Evolutionary conservation across 768 basidiomycete species (phyloP).

Genomic region (Trametes maxima): DNA sequence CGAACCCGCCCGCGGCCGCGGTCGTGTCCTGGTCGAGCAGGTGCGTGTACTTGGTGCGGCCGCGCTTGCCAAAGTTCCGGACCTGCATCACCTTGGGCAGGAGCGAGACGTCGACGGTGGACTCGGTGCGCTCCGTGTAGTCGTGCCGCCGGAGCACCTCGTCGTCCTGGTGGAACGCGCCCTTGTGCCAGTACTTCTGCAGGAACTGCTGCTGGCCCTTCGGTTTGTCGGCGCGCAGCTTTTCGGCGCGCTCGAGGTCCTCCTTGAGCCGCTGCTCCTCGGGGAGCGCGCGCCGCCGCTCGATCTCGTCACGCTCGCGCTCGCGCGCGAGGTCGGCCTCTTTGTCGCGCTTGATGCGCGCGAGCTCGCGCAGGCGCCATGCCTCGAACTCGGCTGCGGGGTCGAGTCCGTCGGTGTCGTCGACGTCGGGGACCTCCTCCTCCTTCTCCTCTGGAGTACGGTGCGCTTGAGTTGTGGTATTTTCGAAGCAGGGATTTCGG

Average conservation of each 20-base stretch:
- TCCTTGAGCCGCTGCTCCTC: slow-evolving; percentile 93
- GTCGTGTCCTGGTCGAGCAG: slow-evolving; percentile 94
- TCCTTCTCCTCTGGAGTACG: slow-evolving; percentile 80
- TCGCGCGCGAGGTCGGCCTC: slow-evolving; percentile 83
- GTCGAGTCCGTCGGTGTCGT: slow-evolving; percentile 94
- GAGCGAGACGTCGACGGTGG: slow-evolving; percentile 83
- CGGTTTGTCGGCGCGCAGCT: slow-evolving; percentile 83
- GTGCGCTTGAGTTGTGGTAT: background rate
- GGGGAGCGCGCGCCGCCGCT: slow-evolving; percentile 87
- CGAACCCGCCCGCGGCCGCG: slow-evolving; percentile 59
- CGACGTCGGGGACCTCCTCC: slow-evolving; percentile 80
- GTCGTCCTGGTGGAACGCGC: slow-evolving; percentile 97
- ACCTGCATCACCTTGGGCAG: slow-evolving; percentile 98
- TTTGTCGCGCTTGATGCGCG: slow-evolving; percentile 92
- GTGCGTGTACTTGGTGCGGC: slow-evolving; percentile 96
- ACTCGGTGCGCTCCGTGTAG: slow-evolving; percentile 87
- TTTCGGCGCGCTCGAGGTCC: slow-evolving; percentile 85
- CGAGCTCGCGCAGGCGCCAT: slow-evolving; percentile 93
- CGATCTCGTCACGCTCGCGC: slow-evolving; percentile 87
- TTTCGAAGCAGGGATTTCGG: background rate
- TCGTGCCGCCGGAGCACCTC: slow-evolving; percentile 85
- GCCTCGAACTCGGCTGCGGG: slow-evolving; percentile 91
- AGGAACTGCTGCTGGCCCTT: slow-evolving; percentile 91
- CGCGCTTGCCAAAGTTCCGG: slow-evolving; percentile 89
- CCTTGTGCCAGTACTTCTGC: slow-evolving; percentile 99